These are phyloP conservation scores for Arachnomyces sp. DNA, from an alignment of 2,329 filamentous ascomycete species.

Conservation along the genomic window DNA sequence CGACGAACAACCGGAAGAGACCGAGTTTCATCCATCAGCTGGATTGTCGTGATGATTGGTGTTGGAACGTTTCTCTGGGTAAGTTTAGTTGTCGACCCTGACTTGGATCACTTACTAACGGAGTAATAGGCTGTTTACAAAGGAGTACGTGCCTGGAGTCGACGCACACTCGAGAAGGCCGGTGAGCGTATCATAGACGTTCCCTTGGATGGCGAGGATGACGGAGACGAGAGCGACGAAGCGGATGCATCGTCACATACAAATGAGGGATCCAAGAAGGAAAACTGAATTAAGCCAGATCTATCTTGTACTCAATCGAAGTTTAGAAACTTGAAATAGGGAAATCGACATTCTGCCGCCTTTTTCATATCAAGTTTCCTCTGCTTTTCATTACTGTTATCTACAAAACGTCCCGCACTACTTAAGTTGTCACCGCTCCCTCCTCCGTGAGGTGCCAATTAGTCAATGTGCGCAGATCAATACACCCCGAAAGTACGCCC, in stretches of 20 bases:
- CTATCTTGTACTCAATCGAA: not conserved
- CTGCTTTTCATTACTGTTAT: not conserved
- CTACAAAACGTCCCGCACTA: constrained; percentile 57
- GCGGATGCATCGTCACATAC: constrained; percentile 9
- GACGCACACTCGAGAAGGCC: constrained; percentile 64
- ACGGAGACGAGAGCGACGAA: constrained; percentile 42
- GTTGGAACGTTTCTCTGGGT: constrained; percentile 71
- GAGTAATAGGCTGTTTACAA: constrained; percentile 65
- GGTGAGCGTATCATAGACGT: constrained; percentile 79
- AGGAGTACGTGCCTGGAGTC: constrained; percentile 65
- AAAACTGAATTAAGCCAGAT: constrained; percentile 14
- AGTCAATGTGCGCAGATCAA: constrained; percentile 91
- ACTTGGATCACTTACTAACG: constrained; percentile 13
- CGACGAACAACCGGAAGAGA: constrained; percentile 61
- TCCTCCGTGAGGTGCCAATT: constrained; percentile 81
- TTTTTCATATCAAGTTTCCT: not conserved
- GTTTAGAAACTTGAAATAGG: constrained; percentile 3
- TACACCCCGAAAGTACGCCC: constrained; percentile 13
- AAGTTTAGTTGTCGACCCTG: constrained; percentile 32
- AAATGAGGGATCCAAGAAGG: constrained; percentile 19
- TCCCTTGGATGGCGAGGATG: constrained; percentile 48
- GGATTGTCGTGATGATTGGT: constrained; percentile 72
- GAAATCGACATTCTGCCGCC: too few relatives aligned
- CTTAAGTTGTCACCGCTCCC: constrained; percentile 85
- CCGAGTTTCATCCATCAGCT: constrained; percentile 69